Evolutionary conservation across 2,329 filamentous ascomycete species (phyloP), one percentile per base, ranked within the genome.

Genomic region (Botrytis tulipae): DNA sequence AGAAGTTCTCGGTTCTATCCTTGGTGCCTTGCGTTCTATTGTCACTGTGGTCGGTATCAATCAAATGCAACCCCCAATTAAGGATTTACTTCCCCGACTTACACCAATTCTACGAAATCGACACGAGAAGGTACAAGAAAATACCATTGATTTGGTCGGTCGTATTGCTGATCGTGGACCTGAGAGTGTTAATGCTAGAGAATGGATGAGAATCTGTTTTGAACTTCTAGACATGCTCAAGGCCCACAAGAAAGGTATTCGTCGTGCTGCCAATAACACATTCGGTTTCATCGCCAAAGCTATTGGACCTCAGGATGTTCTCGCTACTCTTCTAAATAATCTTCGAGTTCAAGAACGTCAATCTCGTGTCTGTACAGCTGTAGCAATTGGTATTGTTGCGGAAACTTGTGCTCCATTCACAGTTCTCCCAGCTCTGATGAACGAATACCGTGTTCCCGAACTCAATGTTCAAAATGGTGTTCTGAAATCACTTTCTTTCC

Each of bases 141-240:
- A 99, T 83, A 98, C 96, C 0, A 98, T 99, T 79, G 96, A 99
- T 82, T 88, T 99, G 3, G 96, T 99, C 32, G 96, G 96, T 73
- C 95, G 96, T 86, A 98, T 99, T 78, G 96, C 97, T 25, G 96
- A 99, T 83, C 93, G 96, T 77, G 97, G 96, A 1, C 95, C 96
- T 1, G 96, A 99, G 83, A 95, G 93, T 76, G 96, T 99, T 81
- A 97, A 97, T 81, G 95, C 96, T 22, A 90, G 96, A 80, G 96
- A 99, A 84, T 99, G 96, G 96, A 99, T 99, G 97, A 91, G 96
- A 82, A 99, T 99, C 82, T 99, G 96, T 85, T 99, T 99, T 83
- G 96, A 99, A 85, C 87, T 99, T 71, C 90, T 99, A 44, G 96
- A 99, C 84, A 99, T 99, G 96, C 89, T 99, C 80, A 99, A 99